Base-by-base conservation (phyloP, 2,329 filamentous ascomycete species). In the Hypomyces perniciosus region DNA sequence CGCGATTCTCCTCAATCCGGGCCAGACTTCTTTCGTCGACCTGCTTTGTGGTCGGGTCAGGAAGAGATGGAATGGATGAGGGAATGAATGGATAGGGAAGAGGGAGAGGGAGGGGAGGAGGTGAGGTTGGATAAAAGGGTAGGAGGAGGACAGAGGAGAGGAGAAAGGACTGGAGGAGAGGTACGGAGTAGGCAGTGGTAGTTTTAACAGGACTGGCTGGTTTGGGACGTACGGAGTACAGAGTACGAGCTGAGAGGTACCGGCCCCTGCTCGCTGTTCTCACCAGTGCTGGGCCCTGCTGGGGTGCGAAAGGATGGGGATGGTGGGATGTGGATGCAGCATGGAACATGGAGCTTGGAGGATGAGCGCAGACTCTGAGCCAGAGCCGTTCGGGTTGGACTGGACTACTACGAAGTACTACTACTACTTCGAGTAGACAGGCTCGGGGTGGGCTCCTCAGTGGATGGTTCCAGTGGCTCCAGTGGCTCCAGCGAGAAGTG, bases 81-180 rank as follows among this genome's bases (percentile, higher is more conserved):
- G 69, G 72, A 79, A 79, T 72, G 75, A 78, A 74, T 78, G 74
- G 73, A 73, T 71, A 58, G 68, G 65, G 62, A 64, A 67, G 71
- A 71, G 67, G 61, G 62, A 63, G 61, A 61, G 62, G 66, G 64
- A 65, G 64, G 67, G 65, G 65, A 53, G 53, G 51, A 52, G 53
- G 74, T 76, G 78, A 72, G 76, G 75, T 53, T 54, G 45, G 51
- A 59, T 56, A 55, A 72, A 75, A 73, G 73, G 66, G 74, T 74
- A 72, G 72, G 74, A 77, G 71, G 70, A 77, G 72, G 72, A 76
- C 71, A 68, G 69, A 73, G 69, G 68, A 72, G 71, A 72, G 67
- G 72, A 72, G 74, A 74, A 76, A 74, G 75, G 76, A 78, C 73
- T 76, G 75, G 75, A 72, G 72, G 71, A 76, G 72, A 77, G 61